Evolutionary conservation across 352 stramenopile genomes (phyloP), one percentile per base, ranked within the genome.

Genomic region (Phytophthora tentaculata): DNA sequence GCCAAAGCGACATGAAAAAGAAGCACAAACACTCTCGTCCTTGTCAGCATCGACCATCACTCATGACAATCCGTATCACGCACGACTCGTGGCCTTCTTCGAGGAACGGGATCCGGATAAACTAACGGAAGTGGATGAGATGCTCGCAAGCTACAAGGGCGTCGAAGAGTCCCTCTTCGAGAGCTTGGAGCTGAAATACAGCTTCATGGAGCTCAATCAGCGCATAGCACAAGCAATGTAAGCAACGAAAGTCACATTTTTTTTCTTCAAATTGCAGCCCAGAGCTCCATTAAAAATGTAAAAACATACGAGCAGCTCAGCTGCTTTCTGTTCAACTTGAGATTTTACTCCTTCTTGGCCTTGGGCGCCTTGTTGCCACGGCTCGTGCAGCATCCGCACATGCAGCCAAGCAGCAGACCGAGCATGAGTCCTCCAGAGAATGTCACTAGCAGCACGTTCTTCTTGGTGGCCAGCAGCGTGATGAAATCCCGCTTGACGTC

Each of bases 151-250:
- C 59, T 95, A 95, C 67, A 71, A 68, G 16, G 87, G 85, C 28
- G 85, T 94, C 14, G 87, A 95, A 58, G 71, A 75, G 12, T 89
- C 78, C 56, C 74, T 95, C 6, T 92, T 95, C 44, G 81, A 95
- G 47, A 93, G 84, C 39, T 72, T 95, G 20, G 80, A 91, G 57
- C 82, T 95, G 49, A 95, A 95, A 67, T 95, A 95, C 69, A 87
- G 80, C 67, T 92, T 90, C 66, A 79, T 90, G 70, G 75, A 81
- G 59, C 61, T 94, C 26, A 83, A 83, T 56, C 66, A 78, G 29
- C 73, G 75, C 29, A 83, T 86, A 16, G 68, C 71, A 2, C 74
- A 82, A 41, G 58, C 60, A 49, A 48, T 83, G 59, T 79, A 67
- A 72, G 17, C 24, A 54, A 35, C 43, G 20, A 49, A 45, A 29